Conservation (phyloP, 139 green algal species). For the Auxenochlorella pyrenoidosa region DNA sequence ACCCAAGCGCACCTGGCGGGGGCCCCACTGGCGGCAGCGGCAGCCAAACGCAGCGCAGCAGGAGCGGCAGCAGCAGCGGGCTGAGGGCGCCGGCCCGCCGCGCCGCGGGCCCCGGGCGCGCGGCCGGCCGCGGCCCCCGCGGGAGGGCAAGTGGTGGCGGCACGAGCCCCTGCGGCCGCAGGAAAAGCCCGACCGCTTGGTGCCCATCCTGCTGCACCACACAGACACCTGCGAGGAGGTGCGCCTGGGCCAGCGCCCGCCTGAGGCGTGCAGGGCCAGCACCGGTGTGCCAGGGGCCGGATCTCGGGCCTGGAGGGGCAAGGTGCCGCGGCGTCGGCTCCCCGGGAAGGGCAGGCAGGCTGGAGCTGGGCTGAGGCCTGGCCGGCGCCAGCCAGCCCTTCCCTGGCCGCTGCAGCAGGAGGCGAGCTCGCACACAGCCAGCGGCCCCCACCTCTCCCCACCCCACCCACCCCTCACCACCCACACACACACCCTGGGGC, state of each 20-base stretch:
- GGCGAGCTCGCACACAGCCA: no score
- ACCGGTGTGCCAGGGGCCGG: neutral
- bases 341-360: no score
- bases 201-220: slow-evolving; percentile 1
- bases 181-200: neutral
- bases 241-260: neutral
- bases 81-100: neutral
- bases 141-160: neutral
- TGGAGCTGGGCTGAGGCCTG: no score
- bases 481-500: no score
- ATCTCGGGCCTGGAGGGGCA: no score
- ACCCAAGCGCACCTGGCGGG: neutral
- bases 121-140: neutral
- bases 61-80: neutral
- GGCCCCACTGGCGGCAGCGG: neutral
- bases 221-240: neutral
- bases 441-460: no score
- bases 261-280: neutral
- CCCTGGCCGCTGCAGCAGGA: no score
- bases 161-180: neutral
- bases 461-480: no score
- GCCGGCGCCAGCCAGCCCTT: no score
- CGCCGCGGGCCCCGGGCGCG: neutral
- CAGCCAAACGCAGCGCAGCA: neutral
- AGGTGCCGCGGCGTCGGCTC: no score